Conservation (phyloP, 2,329 filamentous ascomycete genomes). For the Fusarium nygamai region DNA sequence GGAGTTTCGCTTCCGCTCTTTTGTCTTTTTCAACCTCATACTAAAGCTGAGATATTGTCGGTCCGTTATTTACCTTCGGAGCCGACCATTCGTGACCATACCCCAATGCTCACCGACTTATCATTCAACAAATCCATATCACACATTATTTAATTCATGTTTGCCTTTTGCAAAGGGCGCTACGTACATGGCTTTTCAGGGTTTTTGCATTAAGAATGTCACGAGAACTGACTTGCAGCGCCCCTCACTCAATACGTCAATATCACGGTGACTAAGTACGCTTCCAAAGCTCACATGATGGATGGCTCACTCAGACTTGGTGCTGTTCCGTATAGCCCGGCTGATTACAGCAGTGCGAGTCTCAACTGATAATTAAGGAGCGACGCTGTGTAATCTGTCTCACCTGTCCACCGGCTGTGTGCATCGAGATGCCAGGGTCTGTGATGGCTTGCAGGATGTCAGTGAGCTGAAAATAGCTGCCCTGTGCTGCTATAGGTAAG, state of each 20-base stretch:
- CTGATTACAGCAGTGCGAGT: conserved; percentile 22
- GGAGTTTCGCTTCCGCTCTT: not conserved
- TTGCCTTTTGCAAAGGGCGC: not conserved
- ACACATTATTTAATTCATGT: not conserved
- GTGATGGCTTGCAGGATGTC: conserved; percentile 29
- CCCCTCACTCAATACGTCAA: not conserved
- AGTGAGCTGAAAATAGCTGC: conserved; percentile 26
- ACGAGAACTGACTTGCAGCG: conserved; percentile 15
- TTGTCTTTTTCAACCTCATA: not conserved
- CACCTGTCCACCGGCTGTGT: not conserved
- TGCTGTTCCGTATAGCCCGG: conserved; percentile 4
- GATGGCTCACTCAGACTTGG: not conserved
- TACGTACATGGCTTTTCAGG: not conserved
- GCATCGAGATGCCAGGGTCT: conserved; percentile 16
- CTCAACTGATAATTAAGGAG: conserved; percentile 27
- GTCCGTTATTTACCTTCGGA: conserved; percentile 5
- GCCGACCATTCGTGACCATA: conserved; percentile 1
- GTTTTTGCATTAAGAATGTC: conserved; percentile 28
- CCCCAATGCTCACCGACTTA: conserved; percentile 19
- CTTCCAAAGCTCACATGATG: not conserved
- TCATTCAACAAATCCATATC: not conserved
- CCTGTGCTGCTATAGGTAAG: not conserved
- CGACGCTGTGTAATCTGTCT: not conserved
- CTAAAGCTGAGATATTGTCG: not conserved
- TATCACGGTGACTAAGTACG: not conserved